Evolutionary conservation across 2,329 filamentous ascomycete species (phyloP).

Genomic region (Ophiostoma montium): DNA sequence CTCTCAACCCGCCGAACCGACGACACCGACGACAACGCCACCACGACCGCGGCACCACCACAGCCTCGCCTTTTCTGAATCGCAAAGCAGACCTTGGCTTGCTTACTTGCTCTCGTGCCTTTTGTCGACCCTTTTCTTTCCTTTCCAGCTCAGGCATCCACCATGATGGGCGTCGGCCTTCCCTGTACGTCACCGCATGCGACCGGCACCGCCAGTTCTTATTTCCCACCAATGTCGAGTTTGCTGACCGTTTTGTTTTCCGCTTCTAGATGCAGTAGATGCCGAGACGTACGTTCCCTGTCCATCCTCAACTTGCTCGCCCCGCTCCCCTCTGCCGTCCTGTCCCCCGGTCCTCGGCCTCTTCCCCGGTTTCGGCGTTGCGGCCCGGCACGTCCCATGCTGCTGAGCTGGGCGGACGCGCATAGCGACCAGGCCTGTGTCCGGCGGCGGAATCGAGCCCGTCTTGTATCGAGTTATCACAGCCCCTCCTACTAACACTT

Average conservation of each 20-base stretch:
- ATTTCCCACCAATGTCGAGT: neutral
- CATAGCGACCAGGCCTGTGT: too few relatives aligned
- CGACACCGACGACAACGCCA: neutral
- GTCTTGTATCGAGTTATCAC: too few relatives aligned
- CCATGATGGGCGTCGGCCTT: slow-evolving; percentile 11
- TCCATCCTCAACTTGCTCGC: neutral
- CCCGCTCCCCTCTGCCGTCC: neutral
- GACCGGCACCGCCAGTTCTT: neutral
- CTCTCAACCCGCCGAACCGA: neutral
- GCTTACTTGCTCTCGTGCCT: neutral
- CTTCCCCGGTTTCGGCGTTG: neutral
- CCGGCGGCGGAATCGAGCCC: too few relatives aligned
- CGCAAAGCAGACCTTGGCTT: neutral
- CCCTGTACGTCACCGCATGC: slow-evolving; percentile 9
- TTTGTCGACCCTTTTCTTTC: neutral
- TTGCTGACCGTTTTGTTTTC: neutral
- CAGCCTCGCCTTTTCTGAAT: neutral
- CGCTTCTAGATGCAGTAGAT: slow-evolving; percentile 75
- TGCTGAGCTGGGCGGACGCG: neutral
- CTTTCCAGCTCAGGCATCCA: neutral
- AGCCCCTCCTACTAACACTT: neutral
- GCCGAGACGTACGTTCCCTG: slow-evolving; percentile 65
- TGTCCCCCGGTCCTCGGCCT: neutral
- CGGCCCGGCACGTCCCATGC: neutral
- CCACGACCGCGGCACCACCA: neutral